These are phyloP conservation scores for Didymella keratinophila DNA, from an alignment of 2,329 filamentous ascomycete species.

Conservation along the genomic window DNA sequence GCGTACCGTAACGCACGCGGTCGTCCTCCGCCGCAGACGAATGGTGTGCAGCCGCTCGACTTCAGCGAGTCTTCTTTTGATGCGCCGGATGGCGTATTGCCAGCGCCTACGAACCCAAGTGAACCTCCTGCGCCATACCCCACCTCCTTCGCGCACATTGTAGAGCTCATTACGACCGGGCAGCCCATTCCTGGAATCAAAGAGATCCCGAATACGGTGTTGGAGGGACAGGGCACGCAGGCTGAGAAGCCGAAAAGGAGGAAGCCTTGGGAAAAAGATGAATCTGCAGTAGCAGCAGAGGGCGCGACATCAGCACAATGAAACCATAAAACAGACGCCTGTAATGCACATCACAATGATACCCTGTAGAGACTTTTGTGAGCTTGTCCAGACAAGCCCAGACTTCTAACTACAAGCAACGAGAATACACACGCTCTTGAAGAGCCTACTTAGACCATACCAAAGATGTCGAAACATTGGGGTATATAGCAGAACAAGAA, in stretches of 20 bases:
- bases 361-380: not conserved
- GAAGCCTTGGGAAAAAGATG: constrained; percentile 83
- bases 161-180: constrained; percentile 82
- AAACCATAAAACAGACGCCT: not conserved
- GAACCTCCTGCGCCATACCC: constrained; percentile 73
- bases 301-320: not conserved
- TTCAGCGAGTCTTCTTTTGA: constrained; percentile 19
- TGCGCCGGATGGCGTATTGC: constrained; percentile 32
- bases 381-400: constrained; percentile 20
- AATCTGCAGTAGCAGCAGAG: constrained; percentile 15
- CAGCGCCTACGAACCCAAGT: constrained; percentile 31
- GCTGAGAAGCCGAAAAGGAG: constrained; percentile 62
- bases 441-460: constrained; percentile 5
- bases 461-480: constrained; percentile 29
- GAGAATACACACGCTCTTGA: not conserved
- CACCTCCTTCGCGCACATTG: constrained; percentile 82
- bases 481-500: constrained; percentile 37
- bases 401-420: not conserved
- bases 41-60: constrained; percentile 24
- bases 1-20: constrained; percentile 61
- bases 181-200: constrained; percentile 86
- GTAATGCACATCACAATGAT: constrained; percentile 3
- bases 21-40: constrained; percentile 32
- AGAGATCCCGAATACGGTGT: constrained; percentile 81
- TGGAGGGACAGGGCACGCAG: constrained; percentile 71